Conservation (phyloP, 2,329 filamentous ascomycete genomes). For the Teratosphaeria viscida region DNA sequence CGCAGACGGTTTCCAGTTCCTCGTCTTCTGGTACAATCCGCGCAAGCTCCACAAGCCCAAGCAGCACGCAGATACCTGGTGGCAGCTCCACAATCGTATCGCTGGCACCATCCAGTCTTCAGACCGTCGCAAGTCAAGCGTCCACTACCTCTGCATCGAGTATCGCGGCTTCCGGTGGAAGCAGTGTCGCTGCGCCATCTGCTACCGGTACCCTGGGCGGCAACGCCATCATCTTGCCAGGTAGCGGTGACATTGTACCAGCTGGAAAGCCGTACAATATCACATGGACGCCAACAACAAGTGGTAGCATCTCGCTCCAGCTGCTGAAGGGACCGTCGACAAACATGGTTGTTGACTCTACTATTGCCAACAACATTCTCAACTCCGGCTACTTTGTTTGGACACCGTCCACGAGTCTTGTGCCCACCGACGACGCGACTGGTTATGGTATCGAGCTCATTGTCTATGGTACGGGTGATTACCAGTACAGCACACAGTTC, state of each 20-base stretch:
- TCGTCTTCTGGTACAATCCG: too few relatives aligned
- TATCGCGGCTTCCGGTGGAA: background rate
- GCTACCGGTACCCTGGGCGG: background rate
- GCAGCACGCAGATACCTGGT: background rate
- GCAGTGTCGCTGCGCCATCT: background rate
- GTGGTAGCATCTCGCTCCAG: conserved; percentile 45
- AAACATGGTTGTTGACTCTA: conserved; percentile 43
- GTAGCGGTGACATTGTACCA: conserved; percentile 43
- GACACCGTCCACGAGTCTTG: conserved; percentile 41
- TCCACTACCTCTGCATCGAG: background rate
- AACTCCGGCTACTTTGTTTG: conserved; percentile 48
- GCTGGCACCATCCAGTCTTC: background rate
- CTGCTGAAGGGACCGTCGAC: conserved; percentile 49
- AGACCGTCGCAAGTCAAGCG: background rate
- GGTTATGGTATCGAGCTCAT: conserved; percentile 54
- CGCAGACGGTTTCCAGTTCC: too few relatives aligned
- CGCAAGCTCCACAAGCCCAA: background rate
- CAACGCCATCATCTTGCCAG: conserved; percentile 27
- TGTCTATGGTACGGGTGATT: conserved; percentile 48
- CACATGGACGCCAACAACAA: conserved; percentile 43
- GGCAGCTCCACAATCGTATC: background rate
- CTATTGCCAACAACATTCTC: conserved; percentile 42
- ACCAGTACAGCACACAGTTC: conserved; percentile 54
- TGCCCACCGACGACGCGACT: conserved; percentile 19
- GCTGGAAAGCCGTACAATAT: conserved; percentile 30